phyloP scores from a whole-genome alignment of 768 basidiomycete species.

The Leccinum barrowsii region DNA sequence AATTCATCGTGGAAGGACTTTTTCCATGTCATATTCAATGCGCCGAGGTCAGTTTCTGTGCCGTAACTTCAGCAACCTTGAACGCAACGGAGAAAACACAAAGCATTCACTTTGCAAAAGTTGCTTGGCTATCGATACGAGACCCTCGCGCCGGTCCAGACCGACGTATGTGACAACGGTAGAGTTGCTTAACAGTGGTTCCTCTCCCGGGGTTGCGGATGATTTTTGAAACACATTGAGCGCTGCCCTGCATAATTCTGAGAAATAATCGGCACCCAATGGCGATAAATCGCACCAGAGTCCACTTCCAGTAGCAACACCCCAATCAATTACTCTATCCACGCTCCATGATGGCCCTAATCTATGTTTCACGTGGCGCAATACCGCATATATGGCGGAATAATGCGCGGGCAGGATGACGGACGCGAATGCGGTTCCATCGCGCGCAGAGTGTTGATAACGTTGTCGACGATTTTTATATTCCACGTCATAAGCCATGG shows the following conservation, averaged over 20 bases:
- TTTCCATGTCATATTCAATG: slow-evolving; percentile 49
- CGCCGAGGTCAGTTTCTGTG: slow-evolving; percentile 47
- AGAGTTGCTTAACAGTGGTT: slow-evolving; percentile 42
- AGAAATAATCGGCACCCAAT: slow-evolving; percentile 7
- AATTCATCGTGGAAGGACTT: slow-evolving; percentile 53
- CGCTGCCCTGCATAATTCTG: slow-evolving; percentile 52
- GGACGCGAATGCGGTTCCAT: slow-evolving; percentile 82
- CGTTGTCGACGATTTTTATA: slow-evolving; percentile 63
- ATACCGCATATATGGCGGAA: slow-evolving; percentile 72
- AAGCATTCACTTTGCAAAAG: slow-evolving; percentile 50
- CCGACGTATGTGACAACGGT: slow-evolving; percentile 62
- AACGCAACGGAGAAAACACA: neutral
- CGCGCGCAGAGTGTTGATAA: slow-evolving; percentile 56
- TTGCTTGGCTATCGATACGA: slow-evolving; percentile 62
- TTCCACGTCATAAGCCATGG: slow-evolving; percentile 47
- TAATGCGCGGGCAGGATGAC: slow-evolving; percentile 86
- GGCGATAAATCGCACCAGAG: slow-evolving; percentile 57
- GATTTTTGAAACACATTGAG: slow-evolving; percentile 57
- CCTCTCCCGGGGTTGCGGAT: slow-evolving; percentile 25
- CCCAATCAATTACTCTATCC: slow-evolving; percentile 76
- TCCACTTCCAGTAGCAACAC: slow-evolving; percentile 76
- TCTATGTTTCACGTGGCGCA: slow-evolving; percentile 62
- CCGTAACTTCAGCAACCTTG: slow-evolving; percentile 9
- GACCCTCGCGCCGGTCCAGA: slow-evolving; percentile 73
- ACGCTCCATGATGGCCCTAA: slow-evolving; percentile 60